Evolutionary conservation across 2,329 filamentous ascomycete genomes (phyloP), one percentile per base, ranked within the genome.

Genomic region (Fusarium kyushuense): DNA sequence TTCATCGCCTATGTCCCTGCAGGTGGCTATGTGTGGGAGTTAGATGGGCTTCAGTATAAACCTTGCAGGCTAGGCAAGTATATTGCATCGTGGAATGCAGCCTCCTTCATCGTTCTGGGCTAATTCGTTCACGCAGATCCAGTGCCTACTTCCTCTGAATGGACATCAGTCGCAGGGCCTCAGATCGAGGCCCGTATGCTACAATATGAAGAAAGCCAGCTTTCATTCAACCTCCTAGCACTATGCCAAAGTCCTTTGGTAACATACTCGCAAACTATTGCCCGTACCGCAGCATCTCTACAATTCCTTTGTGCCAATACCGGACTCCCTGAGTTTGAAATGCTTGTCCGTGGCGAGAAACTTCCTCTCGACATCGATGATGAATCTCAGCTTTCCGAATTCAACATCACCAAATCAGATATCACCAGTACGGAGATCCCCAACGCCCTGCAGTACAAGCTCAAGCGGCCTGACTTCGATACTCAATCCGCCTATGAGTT

Each of bases 1-100:
- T 98, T 96, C 77, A 91, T 97, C 67, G 94, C 94, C 9, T 97
- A 95, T 75, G 89, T 97, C 30, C 92, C 93, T 3, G 86, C 89
- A 16, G 84, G 86, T n/a, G 89, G 87, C 4, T 83, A 87, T 57
- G 86, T 97, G 16, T 97, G 93, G 93, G 92, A 94, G 76, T 87
- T 98, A 7, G 95, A 98, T 77, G 95, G 95, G 6, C 82, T 97
- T 23, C 89, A 94, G 76, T 82, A 82, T 41, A 87, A 89, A 67
- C 95, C 93, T 5, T 85, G 66, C 35, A 75, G 73, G 33, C 63
- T 81, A 29, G 78, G 79, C 79, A 69, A 56, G 70, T 40, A 19
- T 12, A n/a, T 23, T n/a, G 12, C 16, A 25, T 19, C 16, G 25
- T 16, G 27, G 16, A n/a, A 23, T 12, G 19, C 23, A 16, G 11